A percentile compares a stretch with the other conserved stretches of the same genome.
These are phyloP conservation scores for Apiospora kogelbergensis DNA, from an alignment of 2,329 filamentous ascomycete genomes.

Conservation along the genomic window DNA sequence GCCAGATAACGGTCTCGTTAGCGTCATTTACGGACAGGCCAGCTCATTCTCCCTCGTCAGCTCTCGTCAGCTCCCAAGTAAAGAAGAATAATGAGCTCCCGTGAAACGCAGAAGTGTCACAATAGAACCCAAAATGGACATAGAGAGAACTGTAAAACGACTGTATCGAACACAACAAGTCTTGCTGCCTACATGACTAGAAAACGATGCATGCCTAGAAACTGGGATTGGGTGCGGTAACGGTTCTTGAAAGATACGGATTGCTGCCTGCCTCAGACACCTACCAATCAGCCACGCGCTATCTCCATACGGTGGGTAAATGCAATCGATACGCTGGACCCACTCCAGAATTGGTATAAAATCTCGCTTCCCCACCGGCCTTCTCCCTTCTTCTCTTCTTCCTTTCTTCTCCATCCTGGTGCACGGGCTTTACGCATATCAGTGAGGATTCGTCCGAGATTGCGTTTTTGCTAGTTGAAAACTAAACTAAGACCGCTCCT, in stretches of 20 bases:
- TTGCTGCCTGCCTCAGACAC: not conserved
- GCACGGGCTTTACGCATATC: slow-evolving; percentile 79
- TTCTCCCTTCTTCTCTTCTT: slow-evolving; percentile 25
- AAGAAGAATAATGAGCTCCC: not conserved
- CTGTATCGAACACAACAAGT: not conserved
- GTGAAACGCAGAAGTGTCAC: not conserved
- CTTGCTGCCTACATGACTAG: not conserved
- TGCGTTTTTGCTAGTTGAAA: slow-evolving; percentile 90
- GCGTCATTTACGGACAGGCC: slow-evolving; percentile 3
- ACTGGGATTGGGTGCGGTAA: not conserved
- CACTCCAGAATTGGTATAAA: not conserved
- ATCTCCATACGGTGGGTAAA: not conserved
- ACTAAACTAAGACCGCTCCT: slow-evolving; percentile 79
- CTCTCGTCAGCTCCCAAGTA: not conserved
- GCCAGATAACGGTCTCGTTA: not conserved
- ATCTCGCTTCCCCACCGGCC: not conserved
- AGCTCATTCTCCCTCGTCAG: not conserved
- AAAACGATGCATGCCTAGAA: too few species aligned
- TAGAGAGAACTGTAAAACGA: not conserved
- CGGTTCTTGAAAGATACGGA: not conserved
- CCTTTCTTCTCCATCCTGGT: slow-evolving; percentile 57
- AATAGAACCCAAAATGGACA: not conserved
- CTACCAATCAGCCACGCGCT: not conserved
- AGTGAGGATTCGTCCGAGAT: slow-evolving; percentile 88
- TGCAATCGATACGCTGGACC: not conserved